Base-by-base conservation (phyloP, 2,329 filamentous ascomycete genomes). In the Akanthomyces uredinophilus region DNA sequence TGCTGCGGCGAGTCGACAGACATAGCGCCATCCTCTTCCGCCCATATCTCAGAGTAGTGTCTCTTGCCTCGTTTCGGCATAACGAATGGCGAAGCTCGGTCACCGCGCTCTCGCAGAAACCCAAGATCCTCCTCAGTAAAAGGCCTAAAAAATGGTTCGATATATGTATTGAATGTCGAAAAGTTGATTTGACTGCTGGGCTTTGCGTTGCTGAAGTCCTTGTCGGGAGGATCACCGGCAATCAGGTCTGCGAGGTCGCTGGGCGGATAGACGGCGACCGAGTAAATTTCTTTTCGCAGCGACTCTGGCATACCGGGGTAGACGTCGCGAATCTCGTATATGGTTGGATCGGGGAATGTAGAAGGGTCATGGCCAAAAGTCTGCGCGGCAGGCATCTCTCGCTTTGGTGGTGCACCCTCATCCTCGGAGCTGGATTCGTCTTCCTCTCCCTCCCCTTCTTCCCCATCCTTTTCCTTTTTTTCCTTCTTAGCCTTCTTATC, bases 161-260 rank as follows among this genome's bases (percentile, higher is more conserved):
- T 84, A 71, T 95, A 96, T 6, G 90, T 87, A n/a, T 90, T 88
- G 74, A 99, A 99, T 1, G 94, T 96, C 62, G 87, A 89, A 66
- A 95, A 95, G 72, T 90, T 93, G 73, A 98, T 95, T 78, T 99
- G 95, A 69, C 94, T 96, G 22, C 88, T 88, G 5, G 94, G 92
- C 73, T 98, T 99, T 39, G 92, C 89, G 71, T 87, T 96, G 72
- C 91, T 97, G 70, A 97, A 98, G 77, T 99, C 95, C 73, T 91
- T 92, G 74, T 98, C 93, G 1, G 95, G 94, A 1, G 93, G 90
- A 44, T 90, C 87, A 53, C 95, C 95, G 13, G 94, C 90, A 66
- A 96, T 96, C 67, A 95, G 81, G 70, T 97, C 88, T 63, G 87
- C 83, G 10, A 99, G 81, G 70, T 97, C 91, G 66, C 85, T 88